Evolutionary conservation across 192 early-diverging fungal species (phyloP).

Genomic region (Gorgonomyces haynaldii): DNA sequence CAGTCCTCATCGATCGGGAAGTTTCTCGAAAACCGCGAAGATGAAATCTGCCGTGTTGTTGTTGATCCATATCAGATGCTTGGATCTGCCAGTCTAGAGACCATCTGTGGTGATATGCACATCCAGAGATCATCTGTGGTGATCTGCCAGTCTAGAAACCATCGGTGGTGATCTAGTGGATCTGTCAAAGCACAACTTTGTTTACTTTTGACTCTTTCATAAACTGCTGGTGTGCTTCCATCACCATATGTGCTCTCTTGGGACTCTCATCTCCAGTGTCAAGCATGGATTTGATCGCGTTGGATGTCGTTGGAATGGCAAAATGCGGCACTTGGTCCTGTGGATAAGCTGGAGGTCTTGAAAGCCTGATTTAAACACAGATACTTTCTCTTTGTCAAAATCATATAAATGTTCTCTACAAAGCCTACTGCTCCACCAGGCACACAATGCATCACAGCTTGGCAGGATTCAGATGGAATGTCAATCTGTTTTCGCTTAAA

Average conservation of each 20-base stretch:
- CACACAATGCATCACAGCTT: constrained; percentile 31
- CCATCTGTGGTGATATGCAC: no score
- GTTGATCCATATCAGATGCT: no score
- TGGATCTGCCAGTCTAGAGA: no score
- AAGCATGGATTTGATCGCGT: constrained; percentile 19
- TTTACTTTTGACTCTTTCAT: constrained; percentile 10
- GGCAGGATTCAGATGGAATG: constrained; percentile 28
- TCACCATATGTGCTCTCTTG: constrained; percentile 18
- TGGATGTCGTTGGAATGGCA: constrained; percentile 29
- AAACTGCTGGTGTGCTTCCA: constrained; percentile 25
- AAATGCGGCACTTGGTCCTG: constrained; percentile 27
- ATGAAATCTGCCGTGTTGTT: no score
- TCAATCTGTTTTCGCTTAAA: constrained; percentile 20
- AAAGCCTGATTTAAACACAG: background rate
- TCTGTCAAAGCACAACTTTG: no score
- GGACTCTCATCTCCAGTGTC: constrained; percentile 17
- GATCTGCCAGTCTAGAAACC: no score
- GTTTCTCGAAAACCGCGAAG: no score
- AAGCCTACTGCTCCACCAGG: constrained; percentile 27
- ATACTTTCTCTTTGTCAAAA: constrained; percentile 25
- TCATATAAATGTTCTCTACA: constrained; percentile 26
- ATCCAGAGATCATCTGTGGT: no score
- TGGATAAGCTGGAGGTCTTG: background rate
- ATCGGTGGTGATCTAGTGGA: no score
- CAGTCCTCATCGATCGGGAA: no score